These are phyloP conservation scores for Colletotrichum plurivorum DNA, from an alignment of 2,329 filamentous ascomycete species.

Conservation along the genomic window DNA sequence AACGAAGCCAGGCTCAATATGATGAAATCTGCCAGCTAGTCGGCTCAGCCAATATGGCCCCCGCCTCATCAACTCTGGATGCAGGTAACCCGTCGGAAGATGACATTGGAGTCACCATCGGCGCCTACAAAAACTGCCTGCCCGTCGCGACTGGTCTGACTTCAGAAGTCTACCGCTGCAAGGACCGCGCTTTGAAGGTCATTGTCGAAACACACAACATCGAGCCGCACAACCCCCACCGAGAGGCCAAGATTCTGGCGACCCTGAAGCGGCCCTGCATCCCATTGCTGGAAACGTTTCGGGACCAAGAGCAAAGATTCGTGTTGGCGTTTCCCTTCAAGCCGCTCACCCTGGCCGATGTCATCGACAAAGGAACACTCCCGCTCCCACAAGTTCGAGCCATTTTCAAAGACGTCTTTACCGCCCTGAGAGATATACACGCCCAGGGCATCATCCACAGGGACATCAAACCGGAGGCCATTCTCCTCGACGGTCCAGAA, in stretches of 20 bases:
- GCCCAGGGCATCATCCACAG: slow-evolving; percentile 85
- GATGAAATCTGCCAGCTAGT: slow-evolving; percentile 55
- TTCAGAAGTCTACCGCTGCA: slow-evolving; percentile 84
- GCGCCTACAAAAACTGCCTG: slow-evolving; percentile 66
- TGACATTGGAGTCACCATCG: slow-evolving; percentile 63
- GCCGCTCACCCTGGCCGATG: slow-evolving; percentile 77
- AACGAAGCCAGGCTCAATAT: slow-evolving; percentile 50
- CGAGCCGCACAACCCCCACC: slow-evolving; percentile 85
- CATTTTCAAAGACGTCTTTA: slow-evolving; percentile 77
- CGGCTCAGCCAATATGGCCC: slow-evolving; percentile 37
- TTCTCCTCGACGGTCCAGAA: slow-evolving; percentile 77
- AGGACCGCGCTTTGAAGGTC: slow-evolving; percentile 81
- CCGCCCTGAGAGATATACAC: slow-evolving; percentile 81
- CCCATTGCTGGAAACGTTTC: slow-evolving; percentile 80
- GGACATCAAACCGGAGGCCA: slow-evolving; percentile 93
- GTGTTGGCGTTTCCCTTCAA: slow-evolving; percentile 90
- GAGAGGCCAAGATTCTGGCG: slow-evolving; percentile 83
- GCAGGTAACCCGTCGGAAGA: slow-evolving; percentile 30
- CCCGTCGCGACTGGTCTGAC: slow-evolving; percentile 79
- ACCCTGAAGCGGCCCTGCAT: slow-evolving; percentile 72
- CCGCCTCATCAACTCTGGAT: not conserved
- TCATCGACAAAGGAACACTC: slow-evolving; percentile 69
- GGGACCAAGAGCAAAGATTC: slow-evolving; percentile 78
- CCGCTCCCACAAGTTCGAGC: slow-evolving; percentile 49
- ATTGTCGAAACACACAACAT: slow-evolving; percentile 81